phyloP scores from a whole-genome alignment of 768 basidiomycete genomes.

The Boletales sp. region DNA sequence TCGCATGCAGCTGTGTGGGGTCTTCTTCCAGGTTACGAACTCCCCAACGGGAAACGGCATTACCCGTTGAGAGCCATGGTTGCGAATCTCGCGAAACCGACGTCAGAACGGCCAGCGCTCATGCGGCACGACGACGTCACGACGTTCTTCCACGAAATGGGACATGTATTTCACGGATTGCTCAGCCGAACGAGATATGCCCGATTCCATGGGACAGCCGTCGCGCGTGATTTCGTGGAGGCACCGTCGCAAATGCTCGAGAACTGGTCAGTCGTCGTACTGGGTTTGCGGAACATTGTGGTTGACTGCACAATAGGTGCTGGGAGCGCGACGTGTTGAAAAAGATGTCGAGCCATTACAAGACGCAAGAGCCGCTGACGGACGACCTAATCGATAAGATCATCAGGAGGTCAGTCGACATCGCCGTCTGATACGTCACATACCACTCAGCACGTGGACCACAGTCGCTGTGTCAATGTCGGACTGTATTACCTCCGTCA shows the following conservation, averaged over 20 bases:
- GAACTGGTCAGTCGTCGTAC: slow-evolving; percentile 56
- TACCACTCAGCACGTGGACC: neutral
- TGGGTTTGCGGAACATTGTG: neutral
- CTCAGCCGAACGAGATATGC: slow-evolving; percentile 67
- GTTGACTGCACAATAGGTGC: slow-evolving; percentile 44
- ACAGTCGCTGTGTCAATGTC: slow-evolving; percentile 72
- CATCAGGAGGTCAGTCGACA: slow-evolving; percentile 57
- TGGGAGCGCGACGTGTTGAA: slow-evolving; percentile 79
- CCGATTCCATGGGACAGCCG: slow-evolving; percentile 80
- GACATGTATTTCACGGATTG: slow-evolving; percentile 68
- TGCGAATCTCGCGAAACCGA: slow-evolving; percentile 85
- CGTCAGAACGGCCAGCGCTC: slow-evolving; percentile 73
- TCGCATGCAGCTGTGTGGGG: slow-evolving; percentile 87
- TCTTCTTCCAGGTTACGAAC: slow-evolving; percentile 62
- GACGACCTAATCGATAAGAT: slow-evolving; percentile 70
- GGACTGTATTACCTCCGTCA: slow-evolving; percentile 71
- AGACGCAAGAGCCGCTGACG: slow-evolving; percentile 68
- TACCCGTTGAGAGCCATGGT: slow-evolving; percentile 86
- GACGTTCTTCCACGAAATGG: slow-evolving; percentile 93
- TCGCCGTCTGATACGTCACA: neutral
- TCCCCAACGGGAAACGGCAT: slow-evolving; percentile 51
- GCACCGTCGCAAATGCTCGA: slow-evolving; percentile 92
- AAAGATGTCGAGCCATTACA: slow-evolving; percentile 75
- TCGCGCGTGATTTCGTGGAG: slow-evolving; percentile 82
- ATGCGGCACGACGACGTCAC: slow-evolving; percentile 88